Base-by-base conservation (phyloP, 139 green algal genomes). In the Tetratostichococcus sp. region DNA sequence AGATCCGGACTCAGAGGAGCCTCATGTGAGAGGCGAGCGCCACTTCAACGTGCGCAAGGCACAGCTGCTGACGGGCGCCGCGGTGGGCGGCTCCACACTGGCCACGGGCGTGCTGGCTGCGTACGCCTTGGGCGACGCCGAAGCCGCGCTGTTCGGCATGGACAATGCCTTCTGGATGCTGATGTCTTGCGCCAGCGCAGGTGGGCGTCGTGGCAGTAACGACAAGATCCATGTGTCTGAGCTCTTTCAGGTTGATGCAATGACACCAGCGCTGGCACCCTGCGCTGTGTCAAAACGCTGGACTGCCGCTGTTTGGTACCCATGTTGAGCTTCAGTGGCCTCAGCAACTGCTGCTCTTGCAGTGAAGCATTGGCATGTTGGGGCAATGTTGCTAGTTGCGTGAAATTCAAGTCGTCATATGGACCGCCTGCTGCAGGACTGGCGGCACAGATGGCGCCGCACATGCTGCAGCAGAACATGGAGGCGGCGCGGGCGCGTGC, bases 161-260 rank as follows among this genome's bases (percentile, higher is more conserved):
- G 69, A 74, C 31, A 34, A 58, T 26, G 71, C 71, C 8, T 75
- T 81, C 43, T 57, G 39, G 33, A 28, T 72, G n/a, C 77, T 77
- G 28, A 58, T 81, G 25, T 32, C 72, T 43, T 77, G 73, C 73
- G 23, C 73, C 4, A 58, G 34, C 43, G 77, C 77, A 80, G 75
- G 75, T 72, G 35, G 1, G 21, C 11, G 50, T 5, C 26, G 39
- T 21, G 6, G 39, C 11, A 21, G 8, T 21, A 50, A 50, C 8
- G 11, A 21, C 39, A 6, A 50, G 39, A 6, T 21, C 6, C 39
- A n/a, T n/a, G n/a, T n/a, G n/a, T n/a, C n/a, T n/a, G n/a, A n/a
- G n/a, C n/a, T n/a, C n/a, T n/a, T n/a, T n/a, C n/a, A n/a, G n/a
- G n/a, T n/a, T n/a, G n/a, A n/a, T n/a, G n/a, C n/a, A n/a, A n/a